Evolutionary conservation across 106 monocot genomes (phyloP).

Genomic region (Iris macrosiphon): DNA sequence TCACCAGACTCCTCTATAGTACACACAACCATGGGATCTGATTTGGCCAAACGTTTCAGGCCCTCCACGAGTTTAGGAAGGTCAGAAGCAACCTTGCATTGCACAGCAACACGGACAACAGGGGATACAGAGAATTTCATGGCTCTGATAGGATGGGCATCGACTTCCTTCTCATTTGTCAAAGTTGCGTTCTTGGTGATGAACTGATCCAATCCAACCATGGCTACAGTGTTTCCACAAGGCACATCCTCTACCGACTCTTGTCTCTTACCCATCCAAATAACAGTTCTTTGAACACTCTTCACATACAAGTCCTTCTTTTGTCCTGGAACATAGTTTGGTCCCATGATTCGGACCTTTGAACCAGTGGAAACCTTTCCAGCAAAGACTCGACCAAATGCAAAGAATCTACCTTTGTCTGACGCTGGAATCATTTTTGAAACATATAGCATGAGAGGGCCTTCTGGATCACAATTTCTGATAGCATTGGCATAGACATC

Average conservation of each 20-base stretch:
- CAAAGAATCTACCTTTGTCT: constrained; percentile 27
- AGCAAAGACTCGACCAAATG: constrained; percentile 22
- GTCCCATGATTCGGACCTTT: constrained; percentile 23
- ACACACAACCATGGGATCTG: constrained; percentile 27
- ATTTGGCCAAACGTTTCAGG: constrained; percentile 18
- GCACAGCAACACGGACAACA: constrained; percentile 24
- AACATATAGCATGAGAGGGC: constrained; percentile 29
- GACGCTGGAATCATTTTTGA: constrained; percentile 34
- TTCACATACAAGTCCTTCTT: constrained; percentile 23
- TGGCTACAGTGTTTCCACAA: constrained; percentile 23
- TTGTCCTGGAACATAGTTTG: constrained; percentile 24
- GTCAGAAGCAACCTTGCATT: constrained; percentile 26
- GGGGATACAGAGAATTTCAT: constrained; percentile 31
- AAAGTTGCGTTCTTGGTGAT: constrained; percentile 30
- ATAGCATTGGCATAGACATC: constrained; percentile 24
- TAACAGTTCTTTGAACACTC: constrained; percentile 25
- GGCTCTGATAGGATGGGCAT: constrained; percentile 24
- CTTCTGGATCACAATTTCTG: constrained; percentile 27
- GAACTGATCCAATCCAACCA: constrained; percentile 25
- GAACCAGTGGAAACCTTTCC: constrained; percentile 17
- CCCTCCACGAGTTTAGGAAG: constrained; percentile 30
- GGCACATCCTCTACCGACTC: constrained; percentile 31
- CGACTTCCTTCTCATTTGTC: constrained; percentile 28
- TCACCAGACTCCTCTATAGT: constrained; percentile 24
- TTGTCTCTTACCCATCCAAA: constrained; percentile 31